A percentile compares a stretch with the other conserved stretches of the same genome.
Evolutionary conservation across 78 protist species (phyloP).

Genomic region (Emiliania huxleyi): DNA sequence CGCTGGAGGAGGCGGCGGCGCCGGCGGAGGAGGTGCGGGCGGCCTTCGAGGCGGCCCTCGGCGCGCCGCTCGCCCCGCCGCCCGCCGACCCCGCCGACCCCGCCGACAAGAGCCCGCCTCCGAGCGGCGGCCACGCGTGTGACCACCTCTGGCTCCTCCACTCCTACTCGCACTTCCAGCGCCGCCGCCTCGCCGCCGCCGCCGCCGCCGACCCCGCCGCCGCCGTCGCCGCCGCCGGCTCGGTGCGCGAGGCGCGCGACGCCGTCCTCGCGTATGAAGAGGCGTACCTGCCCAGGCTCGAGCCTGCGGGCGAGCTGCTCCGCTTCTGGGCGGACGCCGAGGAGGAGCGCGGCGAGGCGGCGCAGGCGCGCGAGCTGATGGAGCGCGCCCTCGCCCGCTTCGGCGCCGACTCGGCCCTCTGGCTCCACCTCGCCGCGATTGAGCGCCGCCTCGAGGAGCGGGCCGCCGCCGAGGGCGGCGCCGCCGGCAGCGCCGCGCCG

Average conservation of each 20-base stretch:
- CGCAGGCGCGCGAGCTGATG: background rate
- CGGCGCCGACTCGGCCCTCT: background rate
- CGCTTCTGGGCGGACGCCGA: background rate
- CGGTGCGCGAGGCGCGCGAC: background rate
- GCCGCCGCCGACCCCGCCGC: background rate
- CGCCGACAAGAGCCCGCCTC: background rate
- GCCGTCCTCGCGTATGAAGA: background rate
- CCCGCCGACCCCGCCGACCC: background rate
- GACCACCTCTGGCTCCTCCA: background rate
- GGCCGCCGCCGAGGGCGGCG: background rate
- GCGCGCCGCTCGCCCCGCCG: background rate
- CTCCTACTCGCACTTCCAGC: background rate
- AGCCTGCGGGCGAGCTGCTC: background rate
- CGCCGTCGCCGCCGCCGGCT: background rate
- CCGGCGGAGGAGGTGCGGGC: background rate
- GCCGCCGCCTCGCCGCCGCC: background rate
- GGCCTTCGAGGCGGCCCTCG: background rate
- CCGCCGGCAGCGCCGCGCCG: too few species aligned
- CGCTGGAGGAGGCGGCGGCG: background rate
- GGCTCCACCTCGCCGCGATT: background rate
- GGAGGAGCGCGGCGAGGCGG: background rate
- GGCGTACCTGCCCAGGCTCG: background rate
- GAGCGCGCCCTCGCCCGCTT: background rate
- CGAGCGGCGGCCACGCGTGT: background rate
- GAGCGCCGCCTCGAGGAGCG: background rate